Percentiles rank a stretch among this genome's conserved stretches.
Conservation (phyloP, 768 basidiomycete species). For the Suillus americanus region DNA sequence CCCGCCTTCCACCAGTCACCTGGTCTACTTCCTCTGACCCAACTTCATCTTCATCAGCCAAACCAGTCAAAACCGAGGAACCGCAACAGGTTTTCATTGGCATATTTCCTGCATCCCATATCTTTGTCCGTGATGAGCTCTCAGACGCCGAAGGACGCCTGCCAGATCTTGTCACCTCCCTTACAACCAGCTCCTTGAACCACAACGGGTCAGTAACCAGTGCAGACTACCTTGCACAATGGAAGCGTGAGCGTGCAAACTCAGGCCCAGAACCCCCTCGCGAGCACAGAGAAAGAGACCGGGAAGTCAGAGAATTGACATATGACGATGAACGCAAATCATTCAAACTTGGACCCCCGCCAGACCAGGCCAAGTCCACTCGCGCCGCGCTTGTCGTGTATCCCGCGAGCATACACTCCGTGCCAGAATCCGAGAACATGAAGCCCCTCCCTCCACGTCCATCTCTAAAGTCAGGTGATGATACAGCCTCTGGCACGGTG, state of each 20-base stretch:
- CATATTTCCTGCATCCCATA: conserved; percentile 90
- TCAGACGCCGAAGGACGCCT: conserved; percentile 87
- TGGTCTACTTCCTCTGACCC: conserved; percentile 64
- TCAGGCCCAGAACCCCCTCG: conserved; percentile 27
- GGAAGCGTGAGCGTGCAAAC: conserved; percentile 37
- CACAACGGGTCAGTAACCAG: conserved; percentile 36
- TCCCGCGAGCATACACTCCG: conserved; percentile 72
- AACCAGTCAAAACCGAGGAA: conserved; percentile 65
- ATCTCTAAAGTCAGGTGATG: conserved; percentile 92
- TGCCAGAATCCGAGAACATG: conserved; percentile 60
- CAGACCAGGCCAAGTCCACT: conserved; percentile 72
- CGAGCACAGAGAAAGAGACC: conserved; percentile 47
- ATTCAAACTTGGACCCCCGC: conserved; percentile 71
- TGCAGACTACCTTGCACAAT: conserved; percentile 46
- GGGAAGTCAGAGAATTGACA: conserved; percentile 60
- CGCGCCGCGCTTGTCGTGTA: conserved; percentile 74
- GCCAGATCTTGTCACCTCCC: conserved; percentile 66
- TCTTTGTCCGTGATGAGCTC: conserved; percentile 82
- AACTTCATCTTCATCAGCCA: conserved; percentile 42
- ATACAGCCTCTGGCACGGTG: conserved; percentile 75
- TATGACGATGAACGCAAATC: conserved; percentile 48
- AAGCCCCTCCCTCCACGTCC: conserved; percentile 88
- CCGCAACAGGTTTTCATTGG: conserved; percentile 90
- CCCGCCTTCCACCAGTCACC: conserved; percentile 63
- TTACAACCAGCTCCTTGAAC: conserved; percentile 38